These are phyloP conservation scores for Sphaerulina vaccinii DNA, from an alignment of 2,329 filamentous ascomycete genomes.

Conservation along the genomic window DNA sequence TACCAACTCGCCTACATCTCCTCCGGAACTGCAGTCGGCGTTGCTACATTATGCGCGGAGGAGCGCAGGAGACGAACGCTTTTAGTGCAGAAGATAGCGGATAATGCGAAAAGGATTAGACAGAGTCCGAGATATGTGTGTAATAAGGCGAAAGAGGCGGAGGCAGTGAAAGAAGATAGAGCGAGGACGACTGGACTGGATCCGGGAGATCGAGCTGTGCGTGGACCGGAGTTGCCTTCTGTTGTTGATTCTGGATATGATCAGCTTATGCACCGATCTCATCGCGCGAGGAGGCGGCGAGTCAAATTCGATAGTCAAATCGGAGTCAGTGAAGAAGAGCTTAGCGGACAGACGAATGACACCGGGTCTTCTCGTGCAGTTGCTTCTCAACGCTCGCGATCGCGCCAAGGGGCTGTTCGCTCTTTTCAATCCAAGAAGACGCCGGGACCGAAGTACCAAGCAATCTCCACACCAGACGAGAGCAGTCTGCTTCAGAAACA, in stretches of 20 bases:
- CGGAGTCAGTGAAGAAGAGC: background rate
- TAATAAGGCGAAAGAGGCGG: slow-evolving; percentile 18
- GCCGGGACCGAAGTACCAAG: background rate
- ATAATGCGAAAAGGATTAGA: slow-evolving; percentile 37
- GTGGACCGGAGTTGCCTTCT: slow-evolving; percentile 29
- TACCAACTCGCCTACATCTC: slow-evolving; percentile 42
- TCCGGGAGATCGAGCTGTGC: background rate
- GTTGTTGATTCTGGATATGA: slow-evolving; percentile 31
- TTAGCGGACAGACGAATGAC: too few relatives aligned
- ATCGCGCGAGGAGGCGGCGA: background rate
- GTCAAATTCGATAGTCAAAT: background rate
- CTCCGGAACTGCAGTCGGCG: slow-evolving; percentile 39
- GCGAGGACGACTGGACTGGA: background rate
- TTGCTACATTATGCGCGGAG: slow-evolving; percentile 38
- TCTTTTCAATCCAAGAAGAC: background rate
- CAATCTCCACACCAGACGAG: background rate
- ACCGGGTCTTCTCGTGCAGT: too few relatives aligned
- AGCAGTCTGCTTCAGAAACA: background rate
- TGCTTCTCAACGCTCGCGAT: background rate
- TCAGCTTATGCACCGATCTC: slow-evolving; percentile 12
- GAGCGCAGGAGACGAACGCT: slow-evolving; percentile 37
- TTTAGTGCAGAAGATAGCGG: slow-evolving; percentile 37
- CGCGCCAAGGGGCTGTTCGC: background rate
- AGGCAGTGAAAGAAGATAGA: background rate
- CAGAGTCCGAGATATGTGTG: slow-evolving; percentile 34